phyloP scores from a whole-genome alignment of 352 stramenopile species.

The Achlya hypogyna region DNA sequence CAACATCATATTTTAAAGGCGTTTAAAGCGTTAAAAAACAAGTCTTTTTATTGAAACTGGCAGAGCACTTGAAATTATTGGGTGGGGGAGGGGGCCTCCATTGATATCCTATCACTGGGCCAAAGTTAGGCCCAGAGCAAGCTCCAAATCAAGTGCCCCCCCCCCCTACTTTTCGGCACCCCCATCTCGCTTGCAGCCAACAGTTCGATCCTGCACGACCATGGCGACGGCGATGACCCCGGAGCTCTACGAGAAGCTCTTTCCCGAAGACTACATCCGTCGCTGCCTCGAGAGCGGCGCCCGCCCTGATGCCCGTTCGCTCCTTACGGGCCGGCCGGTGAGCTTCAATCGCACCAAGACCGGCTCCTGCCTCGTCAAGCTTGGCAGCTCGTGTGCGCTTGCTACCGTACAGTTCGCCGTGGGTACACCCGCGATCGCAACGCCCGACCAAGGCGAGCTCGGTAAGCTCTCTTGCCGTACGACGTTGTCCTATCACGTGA shows the following conservation, averaged over 20 bases:
- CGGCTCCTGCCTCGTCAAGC: constrained; percentile 64
- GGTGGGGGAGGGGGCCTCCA: too few relatives aligned
- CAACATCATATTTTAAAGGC: too few relatives aligned
- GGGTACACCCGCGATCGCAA: constrained; percentile 50
- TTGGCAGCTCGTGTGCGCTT: constrained; percentile 63
- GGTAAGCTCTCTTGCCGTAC: constrained; percentile 35
- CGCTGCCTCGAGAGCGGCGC: constrained; percentile 53
- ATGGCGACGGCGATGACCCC: constrained; percentile 44
- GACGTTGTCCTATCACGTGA: neutral
- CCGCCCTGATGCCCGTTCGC: constrained; percentile 44
- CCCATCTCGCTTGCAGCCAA: neutral
- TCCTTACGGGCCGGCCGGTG: constrained; percentile 37
- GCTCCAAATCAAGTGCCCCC: too few relatives aligned
- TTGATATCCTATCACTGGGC: too few relatives aligned
- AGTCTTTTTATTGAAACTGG: too few relatives aligned
- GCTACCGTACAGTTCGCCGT: constrained; percentile 66
- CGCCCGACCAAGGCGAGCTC: constrained; percentile 67
- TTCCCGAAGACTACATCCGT: constrained; percentile 56
- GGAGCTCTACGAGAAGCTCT: constrained; percentile 67
- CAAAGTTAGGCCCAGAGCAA: too few relatives aligned
- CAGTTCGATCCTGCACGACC: neutral
- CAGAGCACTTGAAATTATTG: too few relatives aligned
- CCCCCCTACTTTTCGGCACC: too few relatives aligned
- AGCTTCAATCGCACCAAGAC: constrained; percentile 57
- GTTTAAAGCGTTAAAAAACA: too few relatives aligned